phyloP scores from a whole-genome alignment of 768 basidiomycete species.

The Rossbeevera mucosa region DNA sequence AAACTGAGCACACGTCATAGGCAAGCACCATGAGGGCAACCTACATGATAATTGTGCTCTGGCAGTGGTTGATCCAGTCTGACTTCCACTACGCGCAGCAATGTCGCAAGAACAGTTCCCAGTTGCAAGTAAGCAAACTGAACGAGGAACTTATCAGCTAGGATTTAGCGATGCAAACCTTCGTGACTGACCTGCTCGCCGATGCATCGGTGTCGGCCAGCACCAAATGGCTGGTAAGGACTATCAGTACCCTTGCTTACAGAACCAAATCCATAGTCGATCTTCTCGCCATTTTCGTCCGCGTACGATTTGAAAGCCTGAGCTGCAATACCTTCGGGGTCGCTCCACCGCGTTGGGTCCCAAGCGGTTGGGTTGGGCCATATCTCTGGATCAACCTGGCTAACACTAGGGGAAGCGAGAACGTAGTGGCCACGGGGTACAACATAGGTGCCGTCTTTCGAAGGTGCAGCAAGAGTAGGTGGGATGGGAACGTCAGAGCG shows the following conservation, averaged over 20 bases:
- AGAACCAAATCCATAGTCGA: conserved; percentile 94
- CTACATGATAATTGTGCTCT: conserved; percentile 83
- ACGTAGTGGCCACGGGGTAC: conserved; percentile 89
- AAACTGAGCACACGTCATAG: conserved; percentile 4
- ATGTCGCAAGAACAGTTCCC: conserved; percentile 71
- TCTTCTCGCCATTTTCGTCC: conserved; percentile 77
- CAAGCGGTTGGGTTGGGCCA: conserved; percentile 74
- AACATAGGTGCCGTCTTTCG: conserved; percentile 69
- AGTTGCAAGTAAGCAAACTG: conserved; percentile 95
- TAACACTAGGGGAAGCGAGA: conserved; percentile 82
- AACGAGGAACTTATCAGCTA: conserved; percentile 2
- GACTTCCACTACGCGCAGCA: conserved; percentile 75
- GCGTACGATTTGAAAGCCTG: conserved; percentile 71
- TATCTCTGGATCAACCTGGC: conserved; percentile 77
- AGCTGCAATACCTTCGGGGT: conserved; percentile 76
- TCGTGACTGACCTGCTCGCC: conserved; percentile 66
- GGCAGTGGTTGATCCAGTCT: conserved; percentile 62
- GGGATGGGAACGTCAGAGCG: conserved; percentile 83
- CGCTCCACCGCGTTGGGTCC: conserved; percentile 83
- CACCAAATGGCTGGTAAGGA: conserved; percentile 97
- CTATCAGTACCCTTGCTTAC: conserved; percentile 96
- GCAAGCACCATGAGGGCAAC: conserved; percentile 27
- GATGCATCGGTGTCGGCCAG: conserved; percentile 92
- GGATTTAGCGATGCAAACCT: not conserved
- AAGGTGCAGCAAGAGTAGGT: conserved; percentile 70